phyloP scores from a whole-genome alignment of 2,329 filamentous ascomycete species.

The Coleophoma cylindrospora region DNA sequence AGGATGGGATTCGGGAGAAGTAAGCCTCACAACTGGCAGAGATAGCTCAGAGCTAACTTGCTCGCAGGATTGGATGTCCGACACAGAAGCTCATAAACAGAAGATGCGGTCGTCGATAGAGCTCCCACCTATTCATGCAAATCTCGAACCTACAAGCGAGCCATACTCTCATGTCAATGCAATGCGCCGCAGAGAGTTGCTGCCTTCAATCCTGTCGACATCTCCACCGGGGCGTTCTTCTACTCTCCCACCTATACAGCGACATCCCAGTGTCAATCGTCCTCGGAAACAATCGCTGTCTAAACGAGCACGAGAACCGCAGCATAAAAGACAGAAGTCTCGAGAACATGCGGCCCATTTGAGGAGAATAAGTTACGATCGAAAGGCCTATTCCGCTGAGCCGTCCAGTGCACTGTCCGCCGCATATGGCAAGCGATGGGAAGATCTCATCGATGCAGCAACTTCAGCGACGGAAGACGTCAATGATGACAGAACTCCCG shows the following conservation, averaged over 20 bases:
- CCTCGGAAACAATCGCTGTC: slow-evolving; percentile 83
- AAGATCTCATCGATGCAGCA: slow-evolving; percentile 91
- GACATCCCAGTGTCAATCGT: slow-evolving; percentile 64
- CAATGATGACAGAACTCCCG: slow-evolving; percentile 85
- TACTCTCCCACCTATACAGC: slow-evolving; percentile 78
- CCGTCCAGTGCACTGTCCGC: slow-evolving; percentile 51
- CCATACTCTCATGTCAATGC: slow-evolving; percentile 60
- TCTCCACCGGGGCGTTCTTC: slow-evolving; percentile 85
- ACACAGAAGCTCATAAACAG: slow-evolving; percentile 60
- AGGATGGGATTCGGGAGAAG: slow-evolving; percentile 74
- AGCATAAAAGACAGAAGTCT: slow-evolving; percentile 78
- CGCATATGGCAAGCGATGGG: slow-evolving; percentile 83
- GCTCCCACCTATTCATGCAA: slow-evolving; percentile 62
- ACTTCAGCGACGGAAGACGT: slow-evolving; percentile 88
- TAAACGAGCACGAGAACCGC: slow-evolving; percentile 68
- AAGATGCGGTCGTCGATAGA: slow-evolving; percentile 62
- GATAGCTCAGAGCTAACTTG: slow-evolving; percentile 6
- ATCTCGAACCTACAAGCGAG: slow-evolving; percentile 56
- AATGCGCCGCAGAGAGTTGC: slow-evolving; percentile 63
- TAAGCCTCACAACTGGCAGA: slow-evolving; percentile 36
- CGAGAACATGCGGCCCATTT: slow-evolving; percentile 62
- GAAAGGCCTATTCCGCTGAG: slow-evolving; percentile 84
- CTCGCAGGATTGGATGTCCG: slow-evolving; percentile 64
- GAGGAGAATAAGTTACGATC: slow-evolving; percentile 61
- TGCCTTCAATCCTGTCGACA: slow-evolving; percentile 76